Base-by-base conservation (phyloP, 331 rosid genomes). In the Rosa hybrid region DNA sequence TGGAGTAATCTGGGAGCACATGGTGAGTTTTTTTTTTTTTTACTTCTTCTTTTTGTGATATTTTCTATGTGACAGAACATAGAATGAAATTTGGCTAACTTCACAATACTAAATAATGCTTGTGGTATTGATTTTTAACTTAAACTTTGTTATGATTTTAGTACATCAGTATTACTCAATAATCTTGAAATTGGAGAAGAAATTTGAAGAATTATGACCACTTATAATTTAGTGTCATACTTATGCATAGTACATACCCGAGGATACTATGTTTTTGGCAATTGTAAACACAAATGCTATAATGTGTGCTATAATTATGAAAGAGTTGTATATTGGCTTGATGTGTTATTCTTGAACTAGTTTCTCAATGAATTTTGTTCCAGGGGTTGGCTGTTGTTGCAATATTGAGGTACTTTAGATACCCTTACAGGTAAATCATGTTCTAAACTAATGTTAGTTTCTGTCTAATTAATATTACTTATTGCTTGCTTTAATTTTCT, bases 331-430 rank as follows among this genome's bases (percentile, higher is more conserved):
- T 27, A 8, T 57, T 45, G 21, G 34, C 41, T 80, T 71, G 42
- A 27, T 48, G 16, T 39, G 68, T 10, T 20, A 54, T 53, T 74
- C 7, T 56, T n/a, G n/a, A 48, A 34, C 7, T 20, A 8, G 53
- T 23, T 54, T 53, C 50, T 76, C 21, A 62, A 54, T 50, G 67
- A 49, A 20, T 76, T 84, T 71, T 60, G 21, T 79, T 80, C 10
- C 85, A 90, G 97, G 97, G 97, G 74, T 68, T 92, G 60, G 97
- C 94, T 77, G 92, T 92, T 83, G 97, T 94, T 87, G 97, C 97
- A n/a, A 89, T 94, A 18, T 83, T 94, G 87, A 92, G 97, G 88
- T 97, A 92, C 88, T 94, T 91, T 84, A 98, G 97, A 83, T 94
- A 98, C 82, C 77, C 80, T 54, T 94, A 97, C 89, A 90, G 97